Evolutionary conservation across 169 alveolate species (phyloP).

Genomic region (Eimeria tenella): DNA sequence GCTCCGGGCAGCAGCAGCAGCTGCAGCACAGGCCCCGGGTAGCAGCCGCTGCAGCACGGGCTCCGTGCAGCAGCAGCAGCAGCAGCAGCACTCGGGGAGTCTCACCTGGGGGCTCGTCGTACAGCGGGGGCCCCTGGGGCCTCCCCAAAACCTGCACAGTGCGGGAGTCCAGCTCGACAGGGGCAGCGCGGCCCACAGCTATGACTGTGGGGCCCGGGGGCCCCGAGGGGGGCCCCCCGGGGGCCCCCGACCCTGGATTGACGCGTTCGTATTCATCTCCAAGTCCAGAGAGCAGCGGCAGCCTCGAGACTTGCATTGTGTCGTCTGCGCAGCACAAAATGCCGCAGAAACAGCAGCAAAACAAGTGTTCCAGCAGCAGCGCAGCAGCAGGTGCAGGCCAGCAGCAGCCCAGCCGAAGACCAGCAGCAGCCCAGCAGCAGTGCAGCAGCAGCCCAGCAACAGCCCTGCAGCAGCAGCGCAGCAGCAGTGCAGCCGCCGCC

Average conservation of each 20-base stretch:
- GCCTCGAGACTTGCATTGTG: not conserved
- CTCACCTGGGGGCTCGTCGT: not conserved
- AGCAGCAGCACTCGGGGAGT: not conserved
- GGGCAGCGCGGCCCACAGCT: not conserved
- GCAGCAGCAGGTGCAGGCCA: too few species aligned
- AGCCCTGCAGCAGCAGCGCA: too few species aligned
- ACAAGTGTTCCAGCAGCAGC: too few species aligned
- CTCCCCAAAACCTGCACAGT: not conserved
- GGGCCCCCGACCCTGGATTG: not conserved
- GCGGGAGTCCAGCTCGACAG: not conserved
- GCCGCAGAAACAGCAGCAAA: too few species aligned
- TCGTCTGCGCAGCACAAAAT: not conserved
- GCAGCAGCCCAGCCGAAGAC: too few species aligned
- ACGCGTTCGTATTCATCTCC: not conserved
- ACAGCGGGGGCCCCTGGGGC: not conserved
- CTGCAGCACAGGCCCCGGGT: too few species aligned
- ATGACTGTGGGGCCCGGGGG: not conserved
- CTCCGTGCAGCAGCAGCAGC: too few species aligned
- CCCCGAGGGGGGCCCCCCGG: not conserved
- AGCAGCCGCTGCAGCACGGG: too few species aligned
- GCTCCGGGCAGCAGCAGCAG: too few species aligned
- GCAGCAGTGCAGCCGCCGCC: too few species aligned
- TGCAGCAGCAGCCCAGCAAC: too few species aligned
- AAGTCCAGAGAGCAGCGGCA: not conserved
- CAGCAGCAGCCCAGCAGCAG: too few species aligned